A percentile compares a stretch with the other conserved stretches of the same genome.
These are phyloP conservation scores for Chondrus crispus DNA, from an alignment of 23 red algal species.

Conservation along the genomic window DNA sequence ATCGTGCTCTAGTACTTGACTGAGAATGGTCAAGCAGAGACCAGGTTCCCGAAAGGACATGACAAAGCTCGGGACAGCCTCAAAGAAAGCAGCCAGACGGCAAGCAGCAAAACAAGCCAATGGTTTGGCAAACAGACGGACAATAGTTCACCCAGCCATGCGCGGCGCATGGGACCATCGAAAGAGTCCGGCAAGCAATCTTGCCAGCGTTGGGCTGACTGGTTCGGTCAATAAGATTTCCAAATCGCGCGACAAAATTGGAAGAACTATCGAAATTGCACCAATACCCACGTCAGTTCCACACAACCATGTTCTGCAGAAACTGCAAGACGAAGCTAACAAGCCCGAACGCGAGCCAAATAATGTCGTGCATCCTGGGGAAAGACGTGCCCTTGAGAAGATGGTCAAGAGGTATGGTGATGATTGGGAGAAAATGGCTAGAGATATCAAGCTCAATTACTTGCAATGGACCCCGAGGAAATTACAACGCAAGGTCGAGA, in stretches of 20 bases:
- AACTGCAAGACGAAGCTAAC: constrained; percentile 41
- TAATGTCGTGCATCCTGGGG: constrained; percentile 38
- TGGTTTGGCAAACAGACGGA: neutral
- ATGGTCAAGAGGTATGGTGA: constrained; percentile 30
- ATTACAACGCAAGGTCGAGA: constrained; percentile 31
- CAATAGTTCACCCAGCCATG: constrained; percentile 12
- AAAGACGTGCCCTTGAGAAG: constrained; percentile 22
- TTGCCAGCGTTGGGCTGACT: constrained; percentile 17
- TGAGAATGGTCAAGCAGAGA: constrained; percentile 25
- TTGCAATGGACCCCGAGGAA: constrained; percentile 52
- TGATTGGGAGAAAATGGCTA: constrained; percentile 51
- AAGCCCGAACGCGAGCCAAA: constrained; percentile 12
- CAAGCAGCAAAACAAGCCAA: constrained; percentile 12
- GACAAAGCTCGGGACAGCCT: constrained; percentile 27
- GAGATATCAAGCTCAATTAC: constrained; percentile 72
- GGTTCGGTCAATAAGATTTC: constrained; percentile 18
- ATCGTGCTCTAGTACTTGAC: too few relatives aligned
- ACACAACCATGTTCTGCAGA: neutral
- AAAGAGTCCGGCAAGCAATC: constrained; percentile 18
- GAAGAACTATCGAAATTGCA: neutral
- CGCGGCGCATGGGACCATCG: constrained; percentile 20
- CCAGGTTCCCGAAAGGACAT: constrained; percentile 44
- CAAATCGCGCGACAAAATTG: neutral
- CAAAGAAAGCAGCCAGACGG: constrained; percentile 19
- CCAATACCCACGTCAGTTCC: neutral